Conservation (phyloP, 2,329 filamentous ascomycete species). For the Talaromyces albobiverticillius region DNA sequence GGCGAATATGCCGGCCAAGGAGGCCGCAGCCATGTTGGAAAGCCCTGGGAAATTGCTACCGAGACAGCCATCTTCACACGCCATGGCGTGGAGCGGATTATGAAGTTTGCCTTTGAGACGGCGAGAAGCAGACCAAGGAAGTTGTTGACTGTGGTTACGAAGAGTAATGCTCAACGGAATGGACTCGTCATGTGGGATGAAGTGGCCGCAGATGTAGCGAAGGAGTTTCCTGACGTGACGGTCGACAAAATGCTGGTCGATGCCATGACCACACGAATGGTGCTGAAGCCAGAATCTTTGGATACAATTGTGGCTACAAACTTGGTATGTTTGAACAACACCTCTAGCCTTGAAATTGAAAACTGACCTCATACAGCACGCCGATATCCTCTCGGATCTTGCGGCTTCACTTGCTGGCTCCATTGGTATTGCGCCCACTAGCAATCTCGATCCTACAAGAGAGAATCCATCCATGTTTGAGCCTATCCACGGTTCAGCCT, state of each 20-base stretch:
- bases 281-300: constrained; percentile 47
- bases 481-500: constrained; percentile 62
- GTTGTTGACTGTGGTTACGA: constrained; percentile 54
- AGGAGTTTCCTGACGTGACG: constrained; percentile 50
- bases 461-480: constrained; percentile 62
- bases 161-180: constrained; percentile 55
- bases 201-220: constrained; percentile 46
- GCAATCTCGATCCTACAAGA: constrained; percentile 64
- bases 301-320: constrained; percentile 57
- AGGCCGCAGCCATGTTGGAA: constrained; percentile 50
- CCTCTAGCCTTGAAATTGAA: background rate
- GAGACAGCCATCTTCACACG: constrained; percentile 55
- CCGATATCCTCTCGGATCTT: constrained; percentile 68
- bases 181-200: constrained; percentile 59
- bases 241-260: constrained; percentile 58
- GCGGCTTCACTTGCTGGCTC: constrained; percentile 68
- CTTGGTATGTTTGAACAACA: constrained; percentile 28
- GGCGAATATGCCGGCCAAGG: constrained; percentile 57
- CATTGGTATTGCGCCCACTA: constrained; percentile 70
- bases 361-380: constrained; percentile 33
- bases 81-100: constrained; percentile 50
- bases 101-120: constrained; percentile 54
- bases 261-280: constrained; percentile 57
- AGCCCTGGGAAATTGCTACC: constrained; percentile 52
- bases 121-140: constrained; percentile 48